Base-by-base conservation (phyloP, 2,329 filamentous ascomycete species). In the Hypoxylon sp. region DNA sequence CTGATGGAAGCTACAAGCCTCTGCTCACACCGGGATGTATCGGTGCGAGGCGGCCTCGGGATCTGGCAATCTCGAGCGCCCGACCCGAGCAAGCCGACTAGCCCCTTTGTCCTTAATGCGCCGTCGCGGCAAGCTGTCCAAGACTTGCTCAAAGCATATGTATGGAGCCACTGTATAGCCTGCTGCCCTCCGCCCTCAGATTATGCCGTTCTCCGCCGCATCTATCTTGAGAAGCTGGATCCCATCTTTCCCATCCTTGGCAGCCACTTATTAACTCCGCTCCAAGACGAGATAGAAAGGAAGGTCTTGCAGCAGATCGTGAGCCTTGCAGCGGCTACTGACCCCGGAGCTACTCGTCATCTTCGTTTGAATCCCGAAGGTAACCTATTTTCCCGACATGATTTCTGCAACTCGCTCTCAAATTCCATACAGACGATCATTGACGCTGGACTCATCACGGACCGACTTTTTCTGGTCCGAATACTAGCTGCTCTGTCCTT, bases 391-490 rank as follows among this genome's bases (percentile, higher is more conserved):
- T 74, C 78, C 0, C 79, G 82, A 3, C 77, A 80, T 12, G 82
- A 85, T 3, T 87, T 85, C 60, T 82, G 83, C 36, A 79, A 81
- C 11, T 73, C 78, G 0, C 70, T 87, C 3, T 83, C 83, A 0
- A 81, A 82, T 0, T 81, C 84, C 0, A 78, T 86, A 2, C 77
- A 83, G 7, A 79, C 81, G 0, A 80, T 83, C 0, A 74, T 88
- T 2, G 85, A 87, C 54, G 82, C 85, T 4, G 84, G 83, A 12
- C 74, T 88, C 42, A 82, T 88, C 6, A 78, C 80, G 0, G 83
- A 87, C 65, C 80, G 84, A n/a, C 79, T 88, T 4, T 77, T 86
- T 26, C 80, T 86, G 48, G 85, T 87, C 33, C 84, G 85, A 26
- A 80, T 84, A 12, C 78, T 87, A 5, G 79, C 82, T 24, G 80